These are phyloP conservation scores for Aspergillus ochraceoroseus DNA, from an alignment of 2,329 filamentous ascomycete genomes.

Conservation along the genomic window DNA sequence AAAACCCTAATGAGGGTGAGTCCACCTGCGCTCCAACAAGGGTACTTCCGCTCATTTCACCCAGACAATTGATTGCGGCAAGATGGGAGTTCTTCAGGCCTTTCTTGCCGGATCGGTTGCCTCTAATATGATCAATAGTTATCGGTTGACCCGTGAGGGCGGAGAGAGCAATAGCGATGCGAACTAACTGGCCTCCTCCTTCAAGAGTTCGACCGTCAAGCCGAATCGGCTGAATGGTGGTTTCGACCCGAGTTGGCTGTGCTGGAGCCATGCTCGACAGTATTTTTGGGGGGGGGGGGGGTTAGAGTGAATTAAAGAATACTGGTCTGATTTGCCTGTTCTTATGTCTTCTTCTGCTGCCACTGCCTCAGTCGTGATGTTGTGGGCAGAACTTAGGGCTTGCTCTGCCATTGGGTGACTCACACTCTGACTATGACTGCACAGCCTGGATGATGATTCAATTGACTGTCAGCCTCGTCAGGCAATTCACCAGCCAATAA, in stretches of 20 bases:
- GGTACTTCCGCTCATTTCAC: conserved; percentile 46
- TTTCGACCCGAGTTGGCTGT: neutral
- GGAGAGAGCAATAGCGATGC: conserved; percentile 53
- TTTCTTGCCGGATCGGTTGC: conserved; percentile 46
- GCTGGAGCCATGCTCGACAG: neutral
- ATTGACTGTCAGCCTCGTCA: too few species aligned
- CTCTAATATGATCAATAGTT: conserved; percentile 52
- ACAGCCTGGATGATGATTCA: too few species aligned
- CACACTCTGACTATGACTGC: too few species aligned
- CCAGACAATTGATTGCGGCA: conserved; percentile 52
- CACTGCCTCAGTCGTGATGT: too few species aligned
- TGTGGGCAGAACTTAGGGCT: too few species aligned
- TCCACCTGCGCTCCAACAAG: conserved; percentile 35
- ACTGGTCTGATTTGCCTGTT: too few species aligned
- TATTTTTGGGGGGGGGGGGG: too few species aligned
- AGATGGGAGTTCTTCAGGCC: conserved; percentile 57
- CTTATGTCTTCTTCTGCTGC: too few species aligned
- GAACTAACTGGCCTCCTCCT: conserved; percentile 59
- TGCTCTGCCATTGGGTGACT: too few species aligned
- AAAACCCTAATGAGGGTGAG: conserved; percentile 34
- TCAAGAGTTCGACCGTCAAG: conserved; percentile 56
- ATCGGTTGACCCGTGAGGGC: conserved; percentile 50
- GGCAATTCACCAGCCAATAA: too few species aligned
- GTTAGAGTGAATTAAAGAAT: too few species aligned
- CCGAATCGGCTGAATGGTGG: conserved; percentile 24